Percentiles rank a stretch among this genome's conserved stretches.
Conservation (phyloP, 2,329 filamentous ascomycete genomes). For the Neofusicoccum umdonicola region DNA sequence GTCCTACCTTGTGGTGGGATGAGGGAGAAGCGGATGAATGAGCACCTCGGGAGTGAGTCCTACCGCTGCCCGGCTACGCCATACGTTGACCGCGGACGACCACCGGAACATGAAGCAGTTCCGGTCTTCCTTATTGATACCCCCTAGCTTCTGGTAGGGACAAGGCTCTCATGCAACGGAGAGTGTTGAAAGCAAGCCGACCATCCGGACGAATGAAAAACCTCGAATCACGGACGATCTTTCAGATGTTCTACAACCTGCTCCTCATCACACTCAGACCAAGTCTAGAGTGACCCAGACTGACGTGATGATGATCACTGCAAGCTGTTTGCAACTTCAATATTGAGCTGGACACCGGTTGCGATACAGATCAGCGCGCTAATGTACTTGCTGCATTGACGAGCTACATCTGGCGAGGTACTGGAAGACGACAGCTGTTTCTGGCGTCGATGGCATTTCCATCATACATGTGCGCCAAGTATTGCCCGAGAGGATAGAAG, state of each 20-base stretch:
- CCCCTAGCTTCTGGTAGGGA: neutral
- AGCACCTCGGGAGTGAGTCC: neutral
- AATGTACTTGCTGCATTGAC: neutral
- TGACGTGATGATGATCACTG: neutral
- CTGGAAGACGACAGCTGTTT: neutral
- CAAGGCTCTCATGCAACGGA: neutral
- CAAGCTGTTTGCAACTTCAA: too few species aligned
- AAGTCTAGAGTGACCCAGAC: neutral
- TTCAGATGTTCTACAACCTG: neutral
- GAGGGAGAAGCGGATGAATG: conserved; percentile 15
- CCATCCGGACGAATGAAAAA: neutral
- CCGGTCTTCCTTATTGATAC: neutral
- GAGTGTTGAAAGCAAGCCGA: neutral
- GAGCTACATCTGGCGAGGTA: neutral
- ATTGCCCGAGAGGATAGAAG: neutral
- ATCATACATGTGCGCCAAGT: neutral
- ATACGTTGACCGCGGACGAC: neutral
- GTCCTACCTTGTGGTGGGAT: conserved; percentile 48
- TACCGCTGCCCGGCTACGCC: neutral
- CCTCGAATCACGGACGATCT: neutral
- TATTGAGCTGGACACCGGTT: neutral
- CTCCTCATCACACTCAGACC: neutral
- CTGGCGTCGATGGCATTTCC: neutral
- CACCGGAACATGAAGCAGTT: neutral
- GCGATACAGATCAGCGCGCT: neutral